Percentiles rank a stretch among this genome's conserved stretches.
phyloP scores from a whole-genome alignment of 2,329 filamentous ascomycete species.

The Ophiostoma sp. region DNA sequence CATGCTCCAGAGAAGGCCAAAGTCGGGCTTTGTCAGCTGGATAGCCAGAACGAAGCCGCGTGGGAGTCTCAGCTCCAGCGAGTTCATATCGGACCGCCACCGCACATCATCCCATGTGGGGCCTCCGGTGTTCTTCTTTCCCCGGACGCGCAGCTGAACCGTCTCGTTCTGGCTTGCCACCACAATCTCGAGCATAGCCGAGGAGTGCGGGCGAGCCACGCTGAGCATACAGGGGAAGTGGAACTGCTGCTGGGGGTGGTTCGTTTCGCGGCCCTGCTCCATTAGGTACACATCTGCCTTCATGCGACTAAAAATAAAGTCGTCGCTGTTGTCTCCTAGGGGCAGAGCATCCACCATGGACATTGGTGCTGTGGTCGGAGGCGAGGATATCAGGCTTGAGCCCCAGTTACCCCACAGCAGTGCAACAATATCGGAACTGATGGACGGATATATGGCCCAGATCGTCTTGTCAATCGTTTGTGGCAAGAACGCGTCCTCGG shows the following conservation, averaged over 20 bases:
- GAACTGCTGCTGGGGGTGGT: constrained; percentile 37
- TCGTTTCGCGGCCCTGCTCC: constrained; percentile 62
- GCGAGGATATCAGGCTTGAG: constrained; percentile 45
- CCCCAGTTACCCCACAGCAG: constrained; percentile 60
- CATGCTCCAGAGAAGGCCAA: constrained; percentile 71
- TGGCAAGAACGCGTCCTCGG: constrained; percentile 62
- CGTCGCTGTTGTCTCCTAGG: constrained; percentile 64
- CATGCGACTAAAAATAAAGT: constrained; percentile 75
- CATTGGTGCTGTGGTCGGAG: constrained; percentile 43
- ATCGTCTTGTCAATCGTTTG: constrained; percentile 75
- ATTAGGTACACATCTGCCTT: constrained; percentile 68
- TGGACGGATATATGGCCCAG: constrained; percentile 71
- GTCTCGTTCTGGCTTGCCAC: constrained; percentile 75
- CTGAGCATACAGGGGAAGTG: constrained; percentile 70
- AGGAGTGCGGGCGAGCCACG: constrained; percentile 62
- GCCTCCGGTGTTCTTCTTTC: constrained; percentile 56
- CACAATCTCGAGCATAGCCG: constrained; percentile 64
- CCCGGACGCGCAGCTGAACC: constrained; percentile 68
- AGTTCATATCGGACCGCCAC: constrained; percentile 65
- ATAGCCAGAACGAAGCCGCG: constrained; percentile 69
- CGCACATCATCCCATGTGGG: constrained; percentile 75
- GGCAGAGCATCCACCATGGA: constrained; percentile 65
- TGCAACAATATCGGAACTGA: constrained; percentile 65
- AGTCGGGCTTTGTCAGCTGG: constrained; percentile 70
- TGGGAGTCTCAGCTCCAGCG: constrained; percentile 64